Evolutionary conservation across 2,329 filamentous ascomycete species (phyloP), one percentile per base, ranked within the genome.

Genomic region (Monosporascus sp.): DNA sequence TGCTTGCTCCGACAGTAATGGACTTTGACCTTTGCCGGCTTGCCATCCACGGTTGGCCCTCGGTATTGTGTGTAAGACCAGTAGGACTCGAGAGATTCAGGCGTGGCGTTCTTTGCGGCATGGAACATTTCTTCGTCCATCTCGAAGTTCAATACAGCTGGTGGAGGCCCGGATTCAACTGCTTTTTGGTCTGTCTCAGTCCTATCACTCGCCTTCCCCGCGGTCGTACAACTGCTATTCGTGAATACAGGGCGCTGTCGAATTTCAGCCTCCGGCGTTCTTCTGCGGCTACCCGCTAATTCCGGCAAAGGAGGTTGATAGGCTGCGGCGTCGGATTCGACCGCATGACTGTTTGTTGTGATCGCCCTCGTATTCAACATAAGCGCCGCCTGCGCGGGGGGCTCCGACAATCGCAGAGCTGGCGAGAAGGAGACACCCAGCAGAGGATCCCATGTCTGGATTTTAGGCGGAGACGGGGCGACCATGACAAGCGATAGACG

Each of bases 1-100:
- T 83, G 74, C 45, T 79, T 80, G 53, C 76, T 87, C 48, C 75
- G 84, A 74, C 91, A 96, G 69, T 96, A 96, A 65, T 93, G 84
- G 1, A 95, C 83, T 53, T 78, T 81, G 46, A 90, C 82, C 49
- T 77, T 79, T 41, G 81, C 67, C 17, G 75, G 70, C 3, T 73
- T 63, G 0, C 62, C 67, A 43, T 76, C 75, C 14, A 73, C 65
- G 47, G 62, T 58, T 44, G 79, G 70, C 5, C 79, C 80, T 9
- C 83, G 79, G 66, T 93, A 94, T 52, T 91, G 69, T 1, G 65
- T 75, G 66, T 91, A 82, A 2, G 80, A 83, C 88, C 88, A 94
- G 66, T 77, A 89, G 0, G 83, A 85, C 48, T 70, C 71, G 1
- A 70, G 63, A 0, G 75, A 72, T 9, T 73, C 80, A 5, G 69